Conservation (phyloP, 805 yeast genomes). For the Saccharomycopsis fermentans region DNA sequence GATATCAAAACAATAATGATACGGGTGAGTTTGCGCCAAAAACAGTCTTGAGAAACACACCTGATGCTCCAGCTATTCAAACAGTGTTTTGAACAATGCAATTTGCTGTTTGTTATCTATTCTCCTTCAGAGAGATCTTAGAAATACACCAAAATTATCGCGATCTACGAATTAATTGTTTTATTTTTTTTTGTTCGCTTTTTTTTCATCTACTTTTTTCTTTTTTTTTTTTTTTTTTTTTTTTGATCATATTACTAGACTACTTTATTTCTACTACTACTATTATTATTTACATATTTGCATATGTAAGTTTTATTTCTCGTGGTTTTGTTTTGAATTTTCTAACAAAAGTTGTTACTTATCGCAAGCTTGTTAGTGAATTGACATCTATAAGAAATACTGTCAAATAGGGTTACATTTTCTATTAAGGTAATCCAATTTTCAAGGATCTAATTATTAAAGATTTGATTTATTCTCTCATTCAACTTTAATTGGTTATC, state of each 20-base stretch:
- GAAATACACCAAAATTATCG: not conserved
- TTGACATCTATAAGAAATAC: not conserved
- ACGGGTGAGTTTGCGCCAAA: constrained; percentile 34
- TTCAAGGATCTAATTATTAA: not conserved
- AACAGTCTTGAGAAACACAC: constrained; percentile 36
- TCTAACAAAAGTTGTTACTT: not conserved
- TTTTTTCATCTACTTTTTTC: not conserved
- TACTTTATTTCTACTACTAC: not conserved
- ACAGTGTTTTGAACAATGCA: constrained; percentile 30
- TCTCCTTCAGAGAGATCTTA: not conserved
- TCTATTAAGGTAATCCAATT: not conserved
- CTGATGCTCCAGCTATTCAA: constrained; percentile 42
- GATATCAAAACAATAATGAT: constrained; percentile 56
- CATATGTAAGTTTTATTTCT: not conserved
- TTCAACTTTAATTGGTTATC: not conserved
- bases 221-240: not conserved
- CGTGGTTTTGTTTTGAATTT: not conserved
- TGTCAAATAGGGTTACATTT: not conserved
- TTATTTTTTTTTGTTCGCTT: too few species aligned
- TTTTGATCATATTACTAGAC: not conserved
- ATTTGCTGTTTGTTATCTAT: not conserved
- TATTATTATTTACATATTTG: too few species aligned
- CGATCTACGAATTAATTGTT: not conserved
- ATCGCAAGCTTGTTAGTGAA: not conserved
- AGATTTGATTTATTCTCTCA: not conserved